These are phyloP conservation scores for Phylloporus gajari DNA, from an alignment of 1,284 basidiomycete species.

Conservation along the genomic window DNA sequence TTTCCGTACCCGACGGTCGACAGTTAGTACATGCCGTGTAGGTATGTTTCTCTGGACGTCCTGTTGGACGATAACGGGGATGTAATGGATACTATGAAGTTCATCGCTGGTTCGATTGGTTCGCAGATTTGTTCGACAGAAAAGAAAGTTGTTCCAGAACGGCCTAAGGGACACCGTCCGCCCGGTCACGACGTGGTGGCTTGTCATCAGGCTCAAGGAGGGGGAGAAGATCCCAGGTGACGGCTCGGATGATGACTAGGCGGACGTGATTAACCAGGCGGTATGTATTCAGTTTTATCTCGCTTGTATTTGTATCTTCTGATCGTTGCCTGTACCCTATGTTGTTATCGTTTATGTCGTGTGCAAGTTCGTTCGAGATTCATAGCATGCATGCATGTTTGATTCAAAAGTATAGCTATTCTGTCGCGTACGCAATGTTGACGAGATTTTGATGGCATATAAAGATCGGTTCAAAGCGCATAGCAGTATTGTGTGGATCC, in stretches of 20 bases:
- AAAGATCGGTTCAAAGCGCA: too few species aligned
- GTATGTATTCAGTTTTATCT: neutral
- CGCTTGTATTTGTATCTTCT: too few species aligned
- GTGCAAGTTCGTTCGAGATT: too few species aligned
- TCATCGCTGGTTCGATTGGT: slow-evolving; percentile 56
- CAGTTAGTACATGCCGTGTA: slow-evolving; percentile 45
- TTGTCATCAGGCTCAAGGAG: slow-evolving; percentile 27
- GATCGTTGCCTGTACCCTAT: too few species aligned
- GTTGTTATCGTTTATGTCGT: too few species aligned
- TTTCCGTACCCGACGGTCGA: slow-evolving; percentile 49
- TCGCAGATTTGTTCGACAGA: slow-evolving; percentile 46
- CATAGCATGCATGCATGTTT: too few species aligned
- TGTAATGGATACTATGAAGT: slow-evolving; percentile 42
- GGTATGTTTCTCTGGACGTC: slow-evolving; percentile 52
- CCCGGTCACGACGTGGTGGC: slow-evolving; percentile 48
- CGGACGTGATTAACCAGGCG: neutral
- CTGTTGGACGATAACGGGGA: slow-evolving; percentile 49
- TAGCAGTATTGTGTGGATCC: too few species aligned
- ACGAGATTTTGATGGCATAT: too few species aligned
- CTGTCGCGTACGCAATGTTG: too few species aligned
- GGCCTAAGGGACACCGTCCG: slow-evolving; percentile 45
- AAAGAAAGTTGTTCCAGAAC: slow-evolving; percentile 42
- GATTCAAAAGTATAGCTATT: too few species aligned
- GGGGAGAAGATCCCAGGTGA: slow-evolving; percentile 9
- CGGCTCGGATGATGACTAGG: neutral